Evolutionary conservation across 768 basidiomycete genomes (phyloP).

Genomic region (Hypsizygus marmoreus): DNA sequence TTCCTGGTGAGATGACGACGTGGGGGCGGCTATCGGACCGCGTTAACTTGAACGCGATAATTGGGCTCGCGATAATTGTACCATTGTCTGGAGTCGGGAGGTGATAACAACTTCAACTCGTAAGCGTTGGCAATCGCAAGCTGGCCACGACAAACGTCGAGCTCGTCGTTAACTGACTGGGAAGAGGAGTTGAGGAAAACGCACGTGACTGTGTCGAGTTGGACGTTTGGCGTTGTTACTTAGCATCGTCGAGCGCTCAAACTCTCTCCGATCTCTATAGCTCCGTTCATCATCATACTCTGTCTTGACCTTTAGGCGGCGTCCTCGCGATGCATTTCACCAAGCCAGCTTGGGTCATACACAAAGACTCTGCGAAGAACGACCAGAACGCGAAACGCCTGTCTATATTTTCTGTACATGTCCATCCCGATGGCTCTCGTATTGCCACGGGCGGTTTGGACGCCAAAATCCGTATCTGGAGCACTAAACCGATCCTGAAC

Average conservation of each 20-base stretch:
- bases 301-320: too few relatives aligned
- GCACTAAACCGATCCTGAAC: slow-evolving; percentile 91
- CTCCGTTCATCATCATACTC: too few relatives aligned
- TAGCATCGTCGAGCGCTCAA: not conserved
- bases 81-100: too few relatives aligned
- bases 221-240: not conserved
- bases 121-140: too few relatives aligned
- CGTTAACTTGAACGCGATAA: not conserved
- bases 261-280: too few relatives aligned
- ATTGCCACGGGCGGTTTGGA: slow-evolving; percentile 98
- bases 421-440: slow-evolving; percentile 93
- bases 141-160: too few relatives aligned
- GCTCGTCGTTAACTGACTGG: too few relatives aligned
- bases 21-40: not conserved
- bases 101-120: too few relatives aligned
- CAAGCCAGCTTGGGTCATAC: slow-evolving; percentile 86
- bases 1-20: not conserved
- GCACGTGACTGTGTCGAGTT: too few relatives aligned
- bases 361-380: slow-evolving; percentile 71
- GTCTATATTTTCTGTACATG: slow-evolving; percentile 90
- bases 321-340: slow-evolving; percentile 72
- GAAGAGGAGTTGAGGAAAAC: too few relatives aligned
- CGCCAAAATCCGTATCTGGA: slow-evolving; percentile 96
- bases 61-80: too few relatives aligned
- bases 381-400: slow-evolving; percentile 66